Percentiles rank a stretch among this genome's conserved stretches.
Evolutionary conservation across 768 basidiomycete genomes (phyloP).

Genomic region (Tricholoma matsutake): DNA sequence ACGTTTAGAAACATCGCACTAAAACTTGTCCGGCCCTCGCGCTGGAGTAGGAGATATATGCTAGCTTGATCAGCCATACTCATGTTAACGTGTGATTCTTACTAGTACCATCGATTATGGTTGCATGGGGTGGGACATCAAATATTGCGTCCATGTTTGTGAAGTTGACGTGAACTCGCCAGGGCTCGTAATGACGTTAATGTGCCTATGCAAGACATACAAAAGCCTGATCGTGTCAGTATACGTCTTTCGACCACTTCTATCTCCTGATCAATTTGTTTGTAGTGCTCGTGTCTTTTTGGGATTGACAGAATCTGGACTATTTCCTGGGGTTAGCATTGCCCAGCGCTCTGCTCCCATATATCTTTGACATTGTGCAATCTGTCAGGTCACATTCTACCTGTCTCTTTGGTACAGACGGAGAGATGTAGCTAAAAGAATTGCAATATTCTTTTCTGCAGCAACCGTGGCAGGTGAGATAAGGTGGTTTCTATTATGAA

Average conservation of each 20-base stretch:
- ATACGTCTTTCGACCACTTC: neutral
- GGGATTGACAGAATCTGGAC: conserved; percentile 37
- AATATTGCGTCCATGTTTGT: neutral
- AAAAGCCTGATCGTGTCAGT: conserved; percentile 28
- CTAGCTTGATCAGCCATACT: neutral
- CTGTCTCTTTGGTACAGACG: conserved; percentile 61
- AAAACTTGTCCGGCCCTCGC: conserved; percentile 29
- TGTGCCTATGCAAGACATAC: conserved; percentile 31
- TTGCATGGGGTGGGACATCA: conserved; percentile 26
- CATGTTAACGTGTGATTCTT: neutral
- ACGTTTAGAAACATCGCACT: conserved; percentile 28
- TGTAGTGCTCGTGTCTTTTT: conserved; percentile 36
- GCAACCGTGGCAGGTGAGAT: conserved; percentile 48
- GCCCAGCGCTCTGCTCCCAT: neutral
- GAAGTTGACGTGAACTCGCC: neutral
- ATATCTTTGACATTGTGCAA: neutral
- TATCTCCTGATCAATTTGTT: neutral
- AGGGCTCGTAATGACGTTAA: conserved; percentile 31
- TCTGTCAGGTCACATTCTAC: conserved; percentile 37
- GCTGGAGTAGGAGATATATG: conserved; percentile 26
- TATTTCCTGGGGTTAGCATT: conserved; percentile 34
- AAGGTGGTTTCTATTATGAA: too few species aligned
- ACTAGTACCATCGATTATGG: conserved; percentile 30
- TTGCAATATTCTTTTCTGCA: conserved; percentile 63
- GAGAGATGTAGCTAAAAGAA: conserved; percentile 52